phyloP scores from a whole-genome alignment of 2,329 filamentous ascomycete species.

The Alternaria dauci region DNA sequence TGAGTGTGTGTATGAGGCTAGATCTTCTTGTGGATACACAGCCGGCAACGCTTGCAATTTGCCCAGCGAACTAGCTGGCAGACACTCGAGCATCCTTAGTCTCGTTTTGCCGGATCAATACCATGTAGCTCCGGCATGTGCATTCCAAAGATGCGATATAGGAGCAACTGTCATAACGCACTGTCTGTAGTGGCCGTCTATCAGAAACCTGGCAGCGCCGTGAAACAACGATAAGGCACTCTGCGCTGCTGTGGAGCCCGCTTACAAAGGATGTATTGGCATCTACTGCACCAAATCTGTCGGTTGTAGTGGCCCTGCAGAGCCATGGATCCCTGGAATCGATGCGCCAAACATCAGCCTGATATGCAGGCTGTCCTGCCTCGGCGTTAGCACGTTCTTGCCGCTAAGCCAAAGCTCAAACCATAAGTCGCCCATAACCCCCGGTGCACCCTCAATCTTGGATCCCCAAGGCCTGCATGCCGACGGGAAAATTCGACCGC shows the following conservation, averaged over 20 bases:
- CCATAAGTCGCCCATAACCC: conserved; percentile 23
- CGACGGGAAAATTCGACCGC: conserved; percentile 16
- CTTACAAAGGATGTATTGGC: conserved; percentile 27
- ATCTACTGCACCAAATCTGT: conserved; percentile 34
- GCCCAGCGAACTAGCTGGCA: conserved; percentile 25
- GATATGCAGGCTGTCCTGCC: conserved; percentile 42
- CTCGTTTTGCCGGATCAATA: conserved; percentile 46
- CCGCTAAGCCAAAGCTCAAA: conserved; percentile 23
- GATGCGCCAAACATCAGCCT: conserved; percentile 39
- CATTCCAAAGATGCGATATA: conserved; percentile 28
- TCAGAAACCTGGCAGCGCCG: conserved; percentile 36
- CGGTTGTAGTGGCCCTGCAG: conserved; percentile 34
- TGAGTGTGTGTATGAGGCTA: conserved; percentile 44
- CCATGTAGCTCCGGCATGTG: conserved; percentile 34
- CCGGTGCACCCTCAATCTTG: conserved; percentile 24
- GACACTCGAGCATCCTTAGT: conserved; percentile 28
- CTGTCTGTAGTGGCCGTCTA: conserved; percentile 37
- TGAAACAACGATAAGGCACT: conserved; percentile 53
- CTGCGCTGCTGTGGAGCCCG: conserved; percentile 32
- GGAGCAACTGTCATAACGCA: conserved; percentile 34
- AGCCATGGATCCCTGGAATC: conserved; percentile 33
- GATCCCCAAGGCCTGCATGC: conserved; percentile 17
- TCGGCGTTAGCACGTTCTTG: conserved; percentile 31
- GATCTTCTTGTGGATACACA: conserved; percentile 40
- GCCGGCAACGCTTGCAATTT: conserved; percentile 27